These are phyloP conservation scores for Naganishia vaughanmartiniae DNA, from an alignment of 768 basidiomycete species.

Conservation along the genomic window DNA sequence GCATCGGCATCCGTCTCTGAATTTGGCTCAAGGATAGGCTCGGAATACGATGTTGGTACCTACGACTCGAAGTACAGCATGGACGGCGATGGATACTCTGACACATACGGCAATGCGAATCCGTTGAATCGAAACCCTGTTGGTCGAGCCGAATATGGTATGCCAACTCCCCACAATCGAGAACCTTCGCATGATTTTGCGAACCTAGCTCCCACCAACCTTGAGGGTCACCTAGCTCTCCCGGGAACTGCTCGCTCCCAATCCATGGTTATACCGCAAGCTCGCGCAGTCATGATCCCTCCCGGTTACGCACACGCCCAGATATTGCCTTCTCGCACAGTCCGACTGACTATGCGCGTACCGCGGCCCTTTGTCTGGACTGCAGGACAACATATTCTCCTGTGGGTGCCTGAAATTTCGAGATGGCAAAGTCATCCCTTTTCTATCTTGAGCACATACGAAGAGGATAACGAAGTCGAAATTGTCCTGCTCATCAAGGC, in stretches of 20 bases:
- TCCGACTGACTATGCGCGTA: conserved; percentile 66
- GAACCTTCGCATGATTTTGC: neutral
- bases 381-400: conserved; percentile 74
- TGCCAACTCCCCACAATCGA: neutral
- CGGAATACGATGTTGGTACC: conserved; percentile 25
- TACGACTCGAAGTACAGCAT: conserved; percentile 25
- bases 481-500: conserved; percentile 69
- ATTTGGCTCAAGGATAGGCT: conserved; percentile 10
- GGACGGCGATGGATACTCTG: conserved; percentile 9
- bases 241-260: conserved; percentile 11
- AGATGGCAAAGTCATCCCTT: conserved; percentile 68
- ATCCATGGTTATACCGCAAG: conserved; percentile 24
- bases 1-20: conserved; percentile 12
- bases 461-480: conserved; percentile 59
- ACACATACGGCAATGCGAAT: neutral
- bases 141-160: neutral
- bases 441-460: conserved; percentile 65
- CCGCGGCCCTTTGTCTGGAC: conserved; percentile 64
- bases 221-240: neutral
- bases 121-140: neutral
- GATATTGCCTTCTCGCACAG: conserved; percentile 66
- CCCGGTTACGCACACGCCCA: conserved; percentile 68
- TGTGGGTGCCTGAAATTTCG: conserved; percentile 66
- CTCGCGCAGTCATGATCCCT: conserved; percentile 58
- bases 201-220: neutral